Evolutionary conservation across 2,329 filamentous ascomycete genomes (phyloP).

Genomic region (Fusarium sp.): DNA sequence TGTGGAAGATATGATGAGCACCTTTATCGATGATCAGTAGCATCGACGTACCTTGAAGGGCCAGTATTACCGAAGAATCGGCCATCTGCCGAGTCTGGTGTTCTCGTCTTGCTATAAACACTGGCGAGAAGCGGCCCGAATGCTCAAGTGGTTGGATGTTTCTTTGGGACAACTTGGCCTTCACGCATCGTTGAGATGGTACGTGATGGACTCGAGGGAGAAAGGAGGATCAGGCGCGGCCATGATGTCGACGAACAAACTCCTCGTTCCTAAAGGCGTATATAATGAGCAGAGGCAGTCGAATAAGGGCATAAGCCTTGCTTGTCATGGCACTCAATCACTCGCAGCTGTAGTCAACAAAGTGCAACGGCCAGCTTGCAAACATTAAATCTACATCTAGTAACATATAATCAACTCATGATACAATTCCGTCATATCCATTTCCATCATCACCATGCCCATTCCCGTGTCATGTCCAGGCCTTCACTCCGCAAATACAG

Average conservation of each 20-base stretch:
- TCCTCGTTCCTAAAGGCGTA: background rate
- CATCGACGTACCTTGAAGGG: background rate
- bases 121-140: background rate
- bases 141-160: background rate
- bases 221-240: background rate
- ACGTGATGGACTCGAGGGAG: background rate
- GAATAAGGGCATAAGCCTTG: background rate
- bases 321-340: background rate
- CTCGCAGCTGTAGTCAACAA: background rate
- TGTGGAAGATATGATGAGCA: background rate
- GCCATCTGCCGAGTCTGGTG: background rate
- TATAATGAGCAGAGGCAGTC: background rate
- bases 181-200: background rate
- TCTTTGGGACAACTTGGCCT: too few species aligned
- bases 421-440: constrained; percentile 22
- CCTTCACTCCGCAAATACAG: constrained; percentile 21
- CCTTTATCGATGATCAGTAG: background rate
- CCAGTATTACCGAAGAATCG: background rate
- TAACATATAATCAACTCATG: constrained; percentile 8
- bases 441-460: constrained; percentile 18
- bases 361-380: constrained; percentile 6
- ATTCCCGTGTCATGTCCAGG: constrained; percentile 2
- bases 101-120: too few species aligned
- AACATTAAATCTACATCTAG: constrained; percentile 33
- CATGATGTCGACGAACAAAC: background rate